Base-by-base conservation (phyloP, 2,329 filamentous ascomycete species). In the Nemania diffusa region DNA sequence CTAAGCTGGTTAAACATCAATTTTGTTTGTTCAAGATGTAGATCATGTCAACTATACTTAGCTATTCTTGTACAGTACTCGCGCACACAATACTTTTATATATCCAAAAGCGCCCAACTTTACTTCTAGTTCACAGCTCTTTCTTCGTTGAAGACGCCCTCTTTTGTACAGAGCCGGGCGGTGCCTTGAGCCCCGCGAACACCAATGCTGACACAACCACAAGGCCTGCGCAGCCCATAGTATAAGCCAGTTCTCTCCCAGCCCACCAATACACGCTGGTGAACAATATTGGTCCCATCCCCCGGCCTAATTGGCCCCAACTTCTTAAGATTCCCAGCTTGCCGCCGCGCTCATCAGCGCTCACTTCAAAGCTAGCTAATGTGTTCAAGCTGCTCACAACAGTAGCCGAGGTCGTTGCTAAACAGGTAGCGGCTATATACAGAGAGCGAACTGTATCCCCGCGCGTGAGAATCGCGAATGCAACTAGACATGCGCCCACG, bases 221-320 rank as follows among this genome's bases (percentile, higher is more conserved):
- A 83, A 98, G 97, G 5, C 93, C 94, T 13, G 88, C 84, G 0
- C 93, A 92, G 3, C 96, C 96, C 73, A 93, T 85, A 0, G 84
- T 85, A 79, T 98, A 99, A 1, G 96, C 96, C 11, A 90, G 85
- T 76, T 97, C 91, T 53, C 96, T 85, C 0, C 96, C 96, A 6
- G 93, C 94, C 96, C 96, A 99, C 96, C 96, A 99, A 82, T 99
- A 99, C 63, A 99, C 84, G 56, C 93, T 93, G 69, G 96, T 98
- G 78, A 99, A 99, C 40, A 97, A 81, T 4, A 99, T 79, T 0
- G 96, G 96, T 0, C 96, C 96, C 11, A 97, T 79, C 0, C 94
- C 93, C 37, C 96, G 87, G 2, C 96, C 96, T 3, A 94, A 86
- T 83, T 99, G 96, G 5, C 96, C 95, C 90, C 85, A 90, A 72